Evolutionary conservation across 306 rosid genomes (phyloP), one percentile per base, ranked within the genome.

Genomic region (Mimosa bimucronata): DNA sequence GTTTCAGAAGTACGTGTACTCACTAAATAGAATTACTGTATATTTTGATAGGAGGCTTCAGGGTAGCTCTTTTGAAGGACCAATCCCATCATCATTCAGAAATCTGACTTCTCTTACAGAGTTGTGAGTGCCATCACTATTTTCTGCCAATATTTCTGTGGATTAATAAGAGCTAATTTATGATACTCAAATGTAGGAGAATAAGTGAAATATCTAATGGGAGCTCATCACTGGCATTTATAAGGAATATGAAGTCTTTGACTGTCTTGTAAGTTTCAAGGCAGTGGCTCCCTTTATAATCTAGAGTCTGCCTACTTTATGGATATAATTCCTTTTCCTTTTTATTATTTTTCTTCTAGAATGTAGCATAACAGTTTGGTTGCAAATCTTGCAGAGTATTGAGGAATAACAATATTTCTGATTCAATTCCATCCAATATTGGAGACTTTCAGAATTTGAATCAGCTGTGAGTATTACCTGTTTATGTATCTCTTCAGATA

Each of bases 1-100:
- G 44, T 40, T 40, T 9, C 41, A 38, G 7, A 38, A 38, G 41
- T 38, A 48, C 69, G 9, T 38, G 41, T n/a, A n/a, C 41, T 38
- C 41, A 40, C 44, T 40, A 11, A 18, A 73, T 57, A 42, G 70
- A 28, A 68, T 46, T 71, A 69, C 9, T 83, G 60, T 55, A 53
- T 82, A 55, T 55, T 75, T 66, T 73, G 30, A 28, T 34, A 94
- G 97, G 97, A 87, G 89, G 84, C 64, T 94, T 85, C 89, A 92
- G 78, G 98, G 98, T 13, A 94, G 92, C 86, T 86, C 93, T 70
- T 92, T 94, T 31, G 79, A 82, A 81, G 92, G 97, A 46, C 83
- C 90, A 30, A 87, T 92, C 83, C 97, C 98, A 40, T 66, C 85
- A 1, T 76, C 94, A 18, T 84, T 94, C 74, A 88, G 90, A 38